Percentiles rank a stretch among this genome's conserved stretches.
These are phyloP conservation scores for Luffa acutangula DNA, from an alignment of 306 rosid genomes.

Conservation along the genomic window DNA sequence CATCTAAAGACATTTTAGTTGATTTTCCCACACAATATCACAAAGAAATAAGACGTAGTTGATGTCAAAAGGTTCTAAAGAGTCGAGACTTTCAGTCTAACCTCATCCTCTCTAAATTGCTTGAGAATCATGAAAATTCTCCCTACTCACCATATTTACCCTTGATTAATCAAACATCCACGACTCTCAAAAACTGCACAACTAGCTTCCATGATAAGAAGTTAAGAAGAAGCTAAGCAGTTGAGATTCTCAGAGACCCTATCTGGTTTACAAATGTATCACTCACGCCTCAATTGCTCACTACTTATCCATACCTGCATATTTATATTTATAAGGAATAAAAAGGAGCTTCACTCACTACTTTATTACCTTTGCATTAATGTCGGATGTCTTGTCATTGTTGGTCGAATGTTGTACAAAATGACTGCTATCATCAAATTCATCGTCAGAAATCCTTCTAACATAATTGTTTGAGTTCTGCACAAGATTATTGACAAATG, in stretches of 20 bases:
- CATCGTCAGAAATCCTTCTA: slow-evolving; percentile 56
- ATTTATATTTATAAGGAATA: not conserved
- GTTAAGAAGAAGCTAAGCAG: not conserved
- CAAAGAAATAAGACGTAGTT: not conserved
- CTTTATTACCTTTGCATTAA: slow-evolving; percentile 30
- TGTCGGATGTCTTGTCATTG: slow-evolving; percentile 29
- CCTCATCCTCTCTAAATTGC: not conserved
- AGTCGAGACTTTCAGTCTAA: not conserved
- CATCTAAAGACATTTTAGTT: not conserved
- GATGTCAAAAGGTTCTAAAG: not conserved
- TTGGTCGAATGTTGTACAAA: slow-evolving; percentile 15
- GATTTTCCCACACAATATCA: not conserved
- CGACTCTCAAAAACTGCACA: not conserved
- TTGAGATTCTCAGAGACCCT: not conserved
- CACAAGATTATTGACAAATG: slow-evolving; percentile 7
- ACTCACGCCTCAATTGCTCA: not conserved
- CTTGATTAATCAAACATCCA: not conserved
- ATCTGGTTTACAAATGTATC: not conserved
- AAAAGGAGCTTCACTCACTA: not conserved
- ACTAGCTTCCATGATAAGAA: not conserved
- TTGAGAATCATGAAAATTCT: not conserved
- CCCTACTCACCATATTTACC: not conserved
- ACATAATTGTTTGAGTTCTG: slow-evolving; percentile 49
- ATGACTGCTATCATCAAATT: slow-evolving; percentile 29
- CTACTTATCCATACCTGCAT: not conserved